Base-by-base conservation (phyloP, 768 basidiomycete species). In the Mycena galopus region DNA sequence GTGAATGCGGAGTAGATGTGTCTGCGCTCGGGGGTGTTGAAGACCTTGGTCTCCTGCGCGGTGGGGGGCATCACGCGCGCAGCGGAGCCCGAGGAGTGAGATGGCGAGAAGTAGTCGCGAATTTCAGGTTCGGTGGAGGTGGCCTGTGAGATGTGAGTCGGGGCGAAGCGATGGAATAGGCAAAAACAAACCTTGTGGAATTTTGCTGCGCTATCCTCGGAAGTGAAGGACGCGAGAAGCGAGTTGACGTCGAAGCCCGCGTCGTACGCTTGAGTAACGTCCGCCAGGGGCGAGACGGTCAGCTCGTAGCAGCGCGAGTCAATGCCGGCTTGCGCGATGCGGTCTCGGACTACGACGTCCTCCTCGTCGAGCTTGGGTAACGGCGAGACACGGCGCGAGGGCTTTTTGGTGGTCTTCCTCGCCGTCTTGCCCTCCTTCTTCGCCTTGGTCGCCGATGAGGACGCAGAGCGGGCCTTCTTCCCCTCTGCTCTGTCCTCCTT, bases 281-380 rank as follows among this genome's bases (percentile, higher is more conserved):
- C 93, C 42, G 94, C 94, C 75, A 95, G 81, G 53, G 94, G 94
- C 77, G 88, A 84, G 74, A 95, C 93, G 6, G 93, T 95, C 74
- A 94, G 79, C 76, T 94, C 93, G 77, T 94, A 93, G 82, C 93
- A 94, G 60, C 88, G 88, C n/a, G 93, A 89, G 76, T 94, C 90
- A 63, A 92, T 90, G 50, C 85, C 81, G 4, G 85, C 86, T 77
- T 94, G 91, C 19, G 85, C 78, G 42, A 86, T 71, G 21, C 78
- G 80, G 27, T 79, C 78, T 64, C 69, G 71, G 30, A 53, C 60
- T 1, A 63, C 73, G 21, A 3, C 44, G n/a, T 71, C 81, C 76
- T 90, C 89, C 76, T 90, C 89, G 39, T 87, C 88, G 27, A 93
- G 84, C 62, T 85, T 86, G n/a, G 91, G 90, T 78, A 93, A 75